A percentile compares a stretch with the other conserved stretches of the same genome.
Conservation (phyloP, 1,139 yeast species). For the Blastobotrys malaysiensis region DNA sequence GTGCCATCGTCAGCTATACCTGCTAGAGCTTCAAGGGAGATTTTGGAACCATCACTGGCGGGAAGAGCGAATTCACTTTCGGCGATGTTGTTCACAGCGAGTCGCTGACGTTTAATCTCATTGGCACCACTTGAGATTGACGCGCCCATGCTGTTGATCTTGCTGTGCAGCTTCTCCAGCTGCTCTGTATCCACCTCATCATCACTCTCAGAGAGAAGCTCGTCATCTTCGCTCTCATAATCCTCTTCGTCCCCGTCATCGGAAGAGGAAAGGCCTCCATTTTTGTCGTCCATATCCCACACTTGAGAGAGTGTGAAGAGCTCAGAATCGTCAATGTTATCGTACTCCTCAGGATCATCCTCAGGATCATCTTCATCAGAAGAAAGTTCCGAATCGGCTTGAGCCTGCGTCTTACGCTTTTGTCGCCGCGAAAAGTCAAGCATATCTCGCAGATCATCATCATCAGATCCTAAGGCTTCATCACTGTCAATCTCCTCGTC, state of each 20-base stretch:
- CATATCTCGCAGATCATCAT: slow-evolving; percentile 24
- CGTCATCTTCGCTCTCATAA: slow-evolving; percentile 26
- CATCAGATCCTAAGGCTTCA: slow-evolving; percentile 35
- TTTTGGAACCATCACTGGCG: slow-evolving; percentile 43
- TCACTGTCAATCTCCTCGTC: slow-evolving; percentile 44
- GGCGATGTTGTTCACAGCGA: slow-evolving; percentile 49
- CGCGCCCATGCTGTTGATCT: slow-evolving; percentile 23
- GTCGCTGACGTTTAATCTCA: slow-evolving; percentile 35
- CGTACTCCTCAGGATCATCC: slow-evolving; percentile 36
- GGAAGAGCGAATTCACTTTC: slow-evolving; percentile 76
- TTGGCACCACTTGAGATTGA: slow-evolving; percentile 23
- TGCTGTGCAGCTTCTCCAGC: slow-evolving; percentile 20
- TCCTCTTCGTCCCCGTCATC: slow-evolving; percentile 60
- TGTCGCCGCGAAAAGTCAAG: slow-evolving; percentile 22
- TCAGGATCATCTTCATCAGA: slow-evolving; percentile 25
- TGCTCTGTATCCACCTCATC: slow-evolving; percentile 28
- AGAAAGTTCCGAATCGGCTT: slow-evolving; percentile 12
- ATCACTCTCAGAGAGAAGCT: slow-evolving; percentile 23
- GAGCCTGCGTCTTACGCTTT: slow-evolving; percentile 15
- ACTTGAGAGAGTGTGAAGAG: slow-evolving; percentile 75
- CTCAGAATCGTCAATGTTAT: slow-evolving; percentile 64
- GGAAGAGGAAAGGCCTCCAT: slow-evolving; percentile 21
- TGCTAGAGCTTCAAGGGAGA: slow-evolving; percentile 73
- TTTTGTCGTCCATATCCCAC: slow-evolving; percentile 73
- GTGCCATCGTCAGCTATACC: slow-evolving; percentile 49